Evolutionary conservation across 306 rosid genomes (phyloP).

Genomic region (Acacia confusa): DNA sequence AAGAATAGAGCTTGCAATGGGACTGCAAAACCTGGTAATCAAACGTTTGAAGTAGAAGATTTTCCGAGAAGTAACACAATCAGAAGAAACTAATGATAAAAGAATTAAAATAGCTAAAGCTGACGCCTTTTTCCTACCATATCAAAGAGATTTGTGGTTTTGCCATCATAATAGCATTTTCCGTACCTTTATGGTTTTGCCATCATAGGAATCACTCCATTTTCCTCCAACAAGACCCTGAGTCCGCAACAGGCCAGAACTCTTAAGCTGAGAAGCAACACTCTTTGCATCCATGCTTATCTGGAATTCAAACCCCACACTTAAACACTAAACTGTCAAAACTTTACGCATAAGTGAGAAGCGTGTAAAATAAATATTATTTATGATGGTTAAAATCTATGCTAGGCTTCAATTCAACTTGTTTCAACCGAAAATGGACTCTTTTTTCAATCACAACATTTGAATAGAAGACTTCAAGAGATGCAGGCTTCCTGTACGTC

Average conservation of each 20-base stretch:
- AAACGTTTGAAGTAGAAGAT: not conserved
- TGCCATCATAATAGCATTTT: slow-evolving; percentile 2
- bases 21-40: not conserved
- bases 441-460: not conserved
- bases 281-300: slow-evolving; percentile 57
- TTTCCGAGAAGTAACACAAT: not conserved
- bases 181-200: slow-evolving; percentile 72
- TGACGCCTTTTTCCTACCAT: not conserved
- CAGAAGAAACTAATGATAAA: not conserved
- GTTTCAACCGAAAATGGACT: not conserved
- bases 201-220: slow-evolving; percentile 90
- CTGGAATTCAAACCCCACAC: slow-evolving; percentile 51
- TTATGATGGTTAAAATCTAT: not conserved
- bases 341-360: slow-evolving; percentile 12
- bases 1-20: not conserved
- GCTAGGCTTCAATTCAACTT: slow-evolving; percentile 10
- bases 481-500: not conserved
- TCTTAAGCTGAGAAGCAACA: slow-evolving; percentile 59
- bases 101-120: not conserved
- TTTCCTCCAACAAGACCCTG: slow-evolving; percentile 94
- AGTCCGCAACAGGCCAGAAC: slow-evolving; percentile 70
- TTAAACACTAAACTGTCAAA: slow-evolving; percentile 7
- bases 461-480: not conserved
- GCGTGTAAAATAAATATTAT: not conserved
- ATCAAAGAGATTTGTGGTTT: not conserved